Conservation (phyloP, 176 grass and related monocot genomes). For the Eremochloa ophiuroides region DNA sequence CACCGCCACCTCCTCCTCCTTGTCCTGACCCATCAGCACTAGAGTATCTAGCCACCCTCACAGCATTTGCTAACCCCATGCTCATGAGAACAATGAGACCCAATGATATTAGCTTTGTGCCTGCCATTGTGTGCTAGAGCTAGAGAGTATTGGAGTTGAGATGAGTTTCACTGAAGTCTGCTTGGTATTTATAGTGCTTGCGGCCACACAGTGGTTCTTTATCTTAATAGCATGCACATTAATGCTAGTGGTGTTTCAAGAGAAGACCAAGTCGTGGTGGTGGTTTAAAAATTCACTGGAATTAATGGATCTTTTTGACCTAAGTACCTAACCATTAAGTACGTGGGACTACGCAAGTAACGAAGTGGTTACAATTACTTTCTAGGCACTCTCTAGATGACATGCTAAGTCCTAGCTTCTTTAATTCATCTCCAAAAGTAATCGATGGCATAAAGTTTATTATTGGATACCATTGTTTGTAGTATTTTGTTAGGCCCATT, state of each 20-base stretch:
- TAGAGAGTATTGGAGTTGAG: not conserved
- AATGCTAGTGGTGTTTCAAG: not conserved
- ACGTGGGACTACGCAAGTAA: not conserved
- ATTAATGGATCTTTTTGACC: not conserved
- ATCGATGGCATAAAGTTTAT: not conserved
- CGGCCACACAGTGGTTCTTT: not conserved
- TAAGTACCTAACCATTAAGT: not conserved
- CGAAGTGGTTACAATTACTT: not conserved
- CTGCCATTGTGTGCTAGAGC: slow-evolving; percentile 2
- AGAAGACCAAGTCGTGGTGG: not conserved
- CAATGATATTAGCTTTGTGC: slow-evolving; percentile 27
- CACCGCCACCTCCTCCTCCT: slow-evolving; percentile 4
- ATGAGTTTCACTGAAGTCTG: not conserved
- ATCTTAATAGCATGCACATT: not conserved
- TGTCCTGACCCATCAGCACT: slow-evolving; percentile 6
- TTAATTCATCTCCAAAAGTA: not conserved
- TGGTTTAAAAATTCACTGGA: not conserved
- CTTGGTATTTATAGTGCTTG: slow-evolving; percentile 17
- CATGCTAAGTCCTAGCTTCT: not conserved
- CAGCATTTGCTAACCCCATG: slow-evolving; percentile 22
- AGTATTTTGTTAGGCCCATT: not conserved
- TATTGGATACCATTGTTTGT: not conserved
- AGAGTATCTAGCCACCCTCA: slow-evolving; percentile 30
- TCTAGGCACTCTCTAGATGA: not conserved
- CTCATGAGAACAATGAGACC: slow-evolving; percentile 35